These are phyloP conservation scores for Alternaria burnsii DNA, from an alignment of 2,329 filamentous ascomycete species.

Conservation along the genomic window DNA sequence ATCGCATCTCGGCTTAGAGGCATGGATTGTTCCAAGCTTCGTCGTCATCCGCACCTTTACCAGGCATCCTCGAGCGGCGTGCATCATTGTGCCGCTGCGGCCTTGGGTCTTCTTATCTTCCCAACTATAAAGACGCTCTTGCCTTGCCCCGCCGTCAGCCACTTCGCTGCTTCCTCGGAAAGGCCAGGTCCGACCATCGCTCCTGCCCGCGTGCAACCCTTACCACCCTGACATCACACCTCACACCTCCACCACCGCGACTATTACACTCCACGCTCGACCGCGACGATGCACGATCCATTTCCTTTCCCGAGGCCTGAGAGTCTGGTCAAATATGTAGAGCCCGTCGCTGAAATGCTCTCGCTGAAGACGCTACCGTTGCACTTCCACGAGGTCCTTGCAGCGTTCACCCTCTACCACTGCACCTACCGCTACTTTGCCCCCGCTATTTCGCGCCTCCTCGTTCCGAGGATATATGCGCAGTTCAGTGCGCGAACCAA, in stretches of 20 bases:
- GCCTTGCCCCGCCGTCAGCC: constrained; percentile 5
- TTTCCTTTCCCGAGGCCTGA: constrained; percentile 70
- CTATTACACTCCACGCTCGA: constrained; percentile 2
- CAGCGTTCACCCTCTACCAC: constrained; percentile 73
- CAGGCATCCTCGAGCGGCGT: constrained; percentile 23
- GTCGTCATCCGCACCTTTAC: constrained; percentile 19
- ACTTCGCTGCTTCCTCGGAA: constrained; percentile 10
- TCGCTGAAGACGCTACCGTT: constrained; percentile 72
- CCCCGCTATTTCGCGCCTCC: constrained; percentile 68
- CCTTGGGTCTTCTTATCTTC: neutral
- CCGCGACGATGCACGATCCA: constrained; percentile 72
- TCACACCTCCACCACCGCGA: constrained; percentile 7
- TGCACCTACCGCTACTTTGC: constrained; percentile 72
- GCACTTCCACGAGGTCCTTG: constrained; percentile 79
- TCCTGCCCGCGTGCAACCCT: constrained; percentile 13
- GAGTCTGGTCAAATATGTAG: constrained; percentile 62
- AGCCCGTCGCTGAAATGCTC: constrained; percentile 71
- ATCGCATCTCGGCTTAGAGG: constrained; percentile 22
- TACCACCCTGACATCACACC: constrained; percentile 15
- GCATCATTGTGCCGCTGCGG: constrained; percentile 18
- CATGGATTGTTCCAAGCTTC: constrained; percentile 11
- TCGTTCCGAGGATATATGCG: constrained; percentile 72
- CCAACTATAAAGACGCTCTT: constrained; percentile 22
- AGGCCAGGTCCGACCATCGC: constrained; percentile 6
- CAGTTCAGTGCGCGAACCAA: constrained; percentile 69